These are phyloP conservation scores for Phlyctochytrium bullatum DNA, from an alignment of 192 early-diverging fungal genomes.

Conservation along the genomic window DNA sequence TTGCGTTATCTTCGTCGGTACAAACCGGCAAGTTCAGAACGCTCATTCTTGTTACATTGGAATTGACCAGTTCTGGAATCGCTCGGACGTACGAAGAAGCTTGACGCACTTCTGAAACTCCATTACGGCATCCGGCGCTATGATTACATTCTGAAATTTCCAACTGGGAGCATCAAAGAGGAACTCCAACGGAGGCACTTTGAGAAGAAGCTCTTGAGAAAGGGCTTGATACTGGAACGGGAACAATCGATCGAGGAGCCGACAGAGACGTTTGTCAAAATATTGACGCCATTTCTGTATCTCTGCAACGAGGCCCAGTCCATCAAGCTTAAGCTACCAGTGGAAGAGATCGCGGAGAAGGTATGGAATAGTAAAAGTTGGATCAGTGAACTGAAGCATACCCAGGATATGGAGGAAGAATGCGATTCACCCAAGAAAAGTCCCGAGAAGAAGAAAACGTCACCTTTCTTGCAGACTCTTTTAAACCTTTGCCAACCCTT, in stretches of 20 bases:
- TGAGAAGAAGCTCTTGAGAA: conserved; percentile 18
- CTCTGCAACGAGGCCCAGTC: conserved; percentile 23
- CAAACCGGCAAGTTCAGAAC: too few species aligned
- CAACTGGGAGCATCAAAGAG: background rate
- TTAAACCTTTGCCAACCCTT: background rate
- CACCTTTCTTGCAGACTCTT: too few species aligned
- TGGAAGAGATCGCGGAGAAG: background rate
- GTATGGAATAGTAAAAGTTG: too few species aligned
- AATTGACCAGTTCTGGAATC: background rate
- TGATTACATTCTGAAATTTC: conserved; percentile 25
- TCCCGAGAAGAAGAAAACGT: background rate
- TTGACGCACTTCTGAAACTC: conserved; percentile 22
- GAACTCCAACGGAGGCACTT: conserved; percentile 8
- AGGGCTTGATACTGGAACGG: conserved; percentile 23
- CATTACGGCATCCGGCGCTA: conserved; percentile 21
- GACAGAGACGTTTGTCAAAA: conserved; percentile 18
- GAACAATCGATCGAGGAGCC: conserved; percentile 27
- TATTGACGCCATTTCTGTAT: conserved; percentile 15
- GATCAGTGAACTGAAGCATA: background rate
- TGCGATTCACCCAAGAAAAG: background rate
- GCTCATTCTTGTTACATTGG: background rate
- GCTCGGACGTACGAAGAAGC: conserved; percentile 1
- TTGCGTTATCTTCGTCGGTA: too few species aligned
- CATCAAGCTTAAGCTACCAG: conserved; percentile 23
- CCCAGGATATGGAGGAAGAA: background rate